phyloP scores from a whole-genome alignment of 1,139 yeast genomes.

The Lodderomyces pseudojiufengensis region DNA sequence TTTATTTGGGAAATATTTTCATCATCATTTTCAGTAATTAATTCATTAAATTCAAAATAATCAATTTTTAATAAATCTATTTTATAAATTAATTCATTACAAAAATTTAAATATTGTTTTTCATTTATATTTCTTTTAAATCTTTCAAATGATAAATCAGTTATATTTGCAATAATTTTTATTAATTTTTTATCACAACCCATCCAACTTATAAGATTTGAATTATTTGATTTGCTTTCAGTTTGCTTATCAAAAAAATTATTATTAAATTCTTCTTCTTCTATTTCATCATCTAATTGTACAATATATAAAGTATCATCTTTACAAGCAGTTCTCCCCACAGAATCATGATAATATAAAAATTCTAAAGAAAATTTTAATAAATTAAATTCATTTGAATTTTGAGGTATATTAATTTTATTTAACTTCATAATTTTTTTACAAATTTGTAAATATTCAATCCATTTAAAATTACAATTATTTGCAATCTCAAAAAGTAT shows the following conservation, averaged over 20 bases:
- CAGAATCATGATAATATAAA: conserved; percentile 28
- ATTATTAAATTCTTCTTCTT: conserved; percentile 10
- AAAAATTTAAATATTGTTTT: conserved; percentile 14
- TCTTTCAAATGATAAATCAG: conserved; percentile 33
- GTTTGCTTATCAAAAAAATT: neutral
- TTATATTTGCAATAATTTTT: conserved; percentile 29
- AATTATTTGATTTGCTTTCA: neutral
- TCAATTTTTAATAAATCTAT: conserved; percentile 14
- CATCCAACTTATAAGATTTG: conserved; percentile 19
- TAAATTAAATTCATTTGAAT: conserved; percentile 19
- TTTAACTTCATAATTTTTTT: conserved; percentile 18
- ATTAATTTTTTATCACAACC: conserved; percentile 30
- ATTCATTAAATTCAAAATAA: conserved; percentile 5
- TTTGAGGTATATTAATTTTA: conserved; percentile 15
- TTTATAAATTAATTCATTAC: conserved; percentile 14
- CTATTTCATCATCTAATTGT: conserved; percentile 13
- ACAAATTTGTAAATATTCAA: conserved; percentile 21
- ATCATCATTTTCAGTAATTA: neutral
- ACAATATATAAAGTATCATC: conserved; percentile 24
- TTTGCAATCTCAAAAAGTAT: conserved; percentile 28
- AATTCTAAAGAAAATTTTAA: conserved; percentile 26
- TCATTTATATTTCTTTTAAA: conserved; percentile 16
- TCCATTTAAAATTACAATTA: conserved; percentile 26
- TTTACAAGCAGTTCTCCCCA: conserved; percentile 34
- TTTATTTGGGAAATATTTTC: neutral